Conservation (phyloP, 441 rosid species). For the Breynia disticha region DNA sequence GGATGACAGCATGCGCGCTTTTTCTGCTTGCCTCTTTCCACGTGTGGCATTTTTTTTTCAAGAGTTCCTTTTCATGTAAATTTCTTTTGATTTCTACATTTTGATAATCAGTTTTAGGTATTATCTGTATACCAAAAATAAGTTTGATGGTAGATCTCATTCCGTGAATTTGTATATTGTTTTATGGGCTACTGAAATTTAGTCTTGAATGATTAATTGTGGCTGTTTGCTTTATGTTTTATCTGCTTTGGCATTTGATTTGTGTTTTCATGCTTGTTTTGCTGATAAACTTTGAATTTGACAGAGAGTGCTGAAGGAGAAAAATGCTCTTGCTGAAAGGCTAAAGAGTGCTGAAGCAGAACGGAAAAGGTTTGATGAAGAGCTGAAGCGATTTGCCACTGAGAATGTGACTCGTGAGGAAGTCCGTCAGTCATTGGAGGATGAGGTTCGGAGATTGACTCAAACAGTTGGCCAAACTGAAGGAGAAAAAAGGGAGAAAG, state of each 20-base stretch:
- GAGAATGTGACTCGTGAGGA: conserved; percentile 88
- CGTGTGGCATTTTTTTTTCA: no score
- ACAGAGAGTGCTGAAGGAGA: conserved; percentile 92
- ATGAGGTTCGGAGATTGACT: conserved; percentile 72
- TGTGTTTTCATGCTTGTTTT: conserved; percentile 5
- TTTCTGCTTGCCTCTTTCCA: no score
- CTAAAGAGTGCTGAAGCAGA: conserved; percentile 84
- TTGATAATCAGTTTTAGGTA: no score
- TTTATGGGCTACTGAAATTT: no score
- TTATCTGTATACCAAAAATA: no score
- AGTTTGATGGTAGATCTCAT: no score
- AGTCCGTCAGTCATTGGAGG: conserved; percentile 81
- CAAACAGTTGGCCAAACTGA: conserved; percentile 84
- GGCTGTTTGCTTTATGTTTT: conserved; percentile 5
- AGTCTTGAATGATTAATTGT: no score
- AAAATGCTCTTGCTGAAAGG: conserved; percentile 83
- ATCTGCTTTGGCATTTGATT: no score
- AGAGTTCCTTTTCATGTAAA: no score
- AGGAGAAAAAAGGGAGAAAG: conserved; percentile 93
- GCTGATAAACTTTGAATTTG: conserved; percentile 22
- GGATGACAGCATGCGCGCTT: neutral
- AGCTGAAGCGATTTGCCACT: conserved; percentile 67
- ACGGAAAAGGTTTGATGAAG: conserved; percentile 87
- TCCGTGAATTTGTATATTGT: no score
- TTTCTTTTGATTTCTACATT: no score